Percentiles rank a stretch among this genome's conserved stretches.
Evolutionary conservation across 2,329 filamentous ascomycete species (phyloP).

Genomic region (Fusarium penzigii): DNA sequence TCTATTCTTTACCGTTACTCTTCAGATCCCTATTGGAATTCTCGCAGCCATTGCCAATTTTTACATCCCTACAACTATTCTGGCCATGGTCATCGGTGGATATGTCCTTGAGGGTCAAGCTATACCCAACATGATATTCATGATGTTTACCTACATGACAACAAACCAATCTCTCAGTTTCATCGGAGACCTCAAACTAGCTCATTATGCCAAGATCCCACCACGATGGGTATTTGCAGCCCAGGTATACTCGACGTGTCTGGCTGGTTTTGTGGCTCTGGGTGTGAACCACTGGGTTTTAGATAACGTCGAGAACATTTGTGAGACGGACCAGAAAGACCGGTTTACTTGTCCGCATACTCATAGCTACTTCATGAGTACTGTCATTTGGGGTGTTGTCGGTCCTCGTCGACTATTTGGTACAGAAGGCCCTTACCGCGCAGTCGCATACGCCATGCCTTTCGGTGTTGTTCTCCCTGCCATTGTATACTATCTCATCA

Average conservation of each 20-base stretch:
- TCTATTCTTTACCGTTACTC: slow-evolving; percentile 50
- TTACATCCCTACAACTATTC: slow-evolving; percentile 61
- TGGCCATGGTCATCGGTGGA: slow-evolving; percentile 67
- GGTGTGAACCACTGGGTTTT: slow-evolving; percentile 62
- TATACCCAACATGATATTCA: slow-evolving; percentile 72
- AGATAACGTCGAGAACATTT: slow-evolving; percentile 58
- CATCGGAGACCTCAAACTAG: slow-evolving; percentile 60
- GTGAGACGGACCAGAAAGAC: slow-evolving; percentile 48
- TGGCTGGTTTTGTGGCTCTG: slow-evolving; percentile 57
- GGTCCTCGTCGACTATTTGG: slow-evolving; percentile 64
- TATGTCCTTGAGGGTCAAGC: slow-evolving; percentile 66
- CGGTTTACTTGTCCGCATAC: slow-evolving; percentile 53
- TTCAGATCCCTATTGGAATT: slow-evolving; percentile 57
- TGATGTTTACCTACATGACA: slow-evolving; percentile 65
- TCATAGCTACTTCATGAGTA: slow-evolving; percentile 59
- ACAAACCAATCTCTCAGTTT: slow-evolving; percentile 63
- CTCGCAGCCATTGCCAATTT: slow-evolving; percentile 57
- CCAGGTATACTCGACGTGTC: slow-evolving; percentile 54
- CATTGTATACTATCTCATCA: slow-evolving; percentile 12
- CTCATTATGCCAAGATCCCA: slow-evolving; percentile 63
- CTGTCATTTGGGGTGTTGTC: slow-evolving; percentile 67
- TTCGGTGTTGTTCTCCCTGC: slow-evolving; percentile 22
- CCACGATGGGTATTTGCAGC: slow-evolving; percentile 55
- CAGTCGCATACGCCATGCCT: slow-evolving; percentile 21
- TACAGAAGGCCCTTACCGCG: slow-evolving; percentile 15